Base-by-base conservation (phyloP, 129 eudicot species). In the Pseudognaphalium luteoalbum region DNA sequence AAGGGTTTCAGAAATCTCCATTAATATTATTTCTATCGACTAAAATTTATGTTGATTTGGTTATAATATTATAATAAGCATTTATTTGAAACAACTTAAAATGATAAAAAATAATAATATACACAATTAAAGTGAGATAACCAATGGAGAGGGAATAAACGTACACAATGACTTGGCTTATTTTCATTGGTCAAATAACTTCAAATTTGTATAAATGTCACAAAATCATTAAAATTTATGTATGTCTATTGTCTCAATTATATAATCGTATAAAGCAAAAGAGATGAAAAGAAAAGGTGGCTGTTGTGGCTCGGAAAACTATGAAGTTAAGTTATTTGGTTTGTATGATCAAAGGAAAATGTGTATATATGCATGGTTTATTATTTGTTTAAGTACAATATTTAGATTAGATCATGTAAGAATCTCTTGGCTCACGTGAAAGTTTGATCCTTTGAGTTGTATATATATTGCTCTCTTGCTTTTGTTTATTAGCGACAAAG, bases 281-380 rank as follows among this genome's bases (percentile, higher is more conserved):
- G 74, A 65, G 28, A 70, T 6, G 37, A 15, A 65, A 52, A 66
- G 30, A 30, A 35, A 78, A 44, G 83, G 79, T 73, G 74, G 74
- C 52, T 80, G 78, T 52, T 63, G 58, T 79, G 83, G 83, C 78
- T 79, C 83, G 68, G 78, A 79, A 79, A 79, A 63, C 78, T 77
- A 79, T 72, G 82, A 29, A 71, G 77, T 71, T 76, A 71, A 71
- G 77, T 71, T 76, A 71, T 70, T 78, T 78, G 82, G 72, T 71
- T 70, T 25, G 28, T 25, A 25, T 25, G 28, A 25, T 25, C 28
- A 25, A 60, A 32, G 20, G 72, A 33, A 68, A 74, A n/a, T 73
- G 56, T 57, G 72, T 72, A 65, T 57, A 66, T 72, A 65, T 65
- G 83, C 28, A 25, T 65, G 83, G 83, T 35, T 79, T 63, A 79